These are phyloP conservation scores for Candida albicans DNA, from an alignment of 1,139 yeast genomes.

Conservation along the genomic window DNA sequence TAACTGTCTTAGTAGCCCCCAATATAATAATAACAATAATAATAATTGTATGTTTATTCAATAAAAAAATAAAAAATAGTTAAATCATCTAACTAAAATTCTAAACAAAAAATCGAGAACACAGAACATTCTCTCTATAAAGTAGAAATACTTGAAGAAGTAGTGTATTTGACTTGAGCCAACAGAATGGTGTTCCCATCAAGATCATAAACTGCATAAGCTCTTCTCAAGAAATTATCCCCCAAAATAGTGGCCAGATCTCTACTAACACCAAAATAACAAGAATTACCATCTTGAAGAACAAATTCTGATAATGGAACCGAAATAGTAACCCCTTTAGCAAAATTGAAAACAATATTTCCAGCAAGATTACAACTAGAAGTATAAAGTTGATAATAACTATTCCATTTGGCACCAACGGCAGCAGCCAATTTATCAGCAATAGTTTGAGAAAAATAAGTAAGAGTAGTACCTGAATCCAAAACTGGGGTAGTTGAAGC, in stretches of 20 bases:
- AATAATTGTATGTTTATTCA: too few species aligned
- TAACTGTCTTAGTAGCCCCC: too few species aligned
- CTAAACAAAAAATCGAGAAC: not conserved
- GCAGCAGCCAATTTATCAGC: constrained; percentile 12
- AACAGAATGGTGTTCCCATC: constrained; percentile 24
- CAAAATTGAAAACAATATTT: constrained; percentile 24
- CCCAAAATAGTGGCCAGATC: constrained; percentile 21
- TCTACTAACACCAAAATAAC: constrained; percentile 11
- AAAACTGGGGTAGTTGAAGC: constrained; percentile 10
- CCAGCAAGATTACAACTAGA: constrained; percentile 10
- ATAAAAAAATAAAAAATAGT: too few species aligned
- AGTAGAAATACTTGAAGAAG: constrained; percentile 6
- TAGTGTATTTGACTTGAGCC: constrained; percentile 26
- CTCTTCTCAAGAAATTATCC: constrained; percentile 31
- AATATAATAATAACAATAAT: too few species aligned
- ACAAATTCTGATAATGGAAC: constrained; percentile 28
- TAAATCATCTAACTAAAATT: too few species aligned
- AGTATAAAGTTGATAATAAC: constrained; percentile 7
- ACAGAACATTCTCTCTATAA: not conserved
- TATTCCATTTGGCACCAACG: constrained; percentile 24
- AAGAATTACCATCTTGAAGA: constrained; percentile 8
- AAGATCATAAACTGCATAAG: constrained; percentile 30
- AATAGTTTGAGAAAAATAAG: constrained; percentile 22
- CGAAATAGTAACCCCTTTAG: constrained; percentile 26
- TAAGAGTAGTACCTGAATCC: constrained; percentile 33